phyloP scores from a whole-genome alignment of 495 filamentous ascomycete genomes.

The Filosporella fistucella region DNA sequence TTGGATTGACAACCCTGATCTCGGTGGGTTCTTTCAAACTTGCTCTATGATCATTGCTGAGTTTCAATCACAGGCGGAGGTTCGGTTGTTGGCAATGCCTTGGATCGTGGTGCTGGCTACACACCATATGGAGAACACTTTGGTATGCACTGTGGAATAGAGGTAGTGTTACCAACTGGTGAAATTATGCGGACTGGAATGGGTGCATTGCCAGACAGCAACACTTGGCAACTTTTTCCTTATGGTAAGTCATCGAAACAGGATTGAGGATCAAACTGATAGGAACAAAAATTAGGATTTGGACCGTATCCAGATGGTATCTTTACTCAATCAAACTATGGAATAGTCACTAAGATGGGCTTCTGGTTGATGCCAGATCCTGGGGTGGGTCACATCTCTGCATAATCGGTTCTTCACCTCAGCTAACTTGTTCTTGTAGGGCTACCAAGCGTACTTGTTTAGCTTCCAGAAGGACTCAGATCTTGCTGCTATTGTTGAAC shows the following conservation, averaged over 20 bases:
- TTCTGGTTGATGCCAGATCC: constrained; percentile 46
- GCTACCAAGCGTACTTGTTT: constrained; percentile 46
- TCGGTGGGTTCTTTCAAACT: too few species aligned
- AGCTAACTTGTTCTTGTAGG: too few species aligned
- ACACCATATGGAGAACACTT: constrained; percentile 42
- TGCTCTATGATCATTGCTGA: too few species aligned
- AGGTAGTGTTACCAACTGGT: constrained; percentile 44
- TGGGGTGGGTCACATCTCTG: too few species aligned
- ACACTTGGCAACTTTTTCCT: constrained; percentile 31
- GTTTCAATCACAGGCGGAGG: too few species aligned
- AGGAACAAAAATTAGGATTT: constrained; percentile 42
- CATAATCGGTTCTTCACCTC: too few species aligned
- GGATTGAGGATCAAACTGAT: too few species aligned
- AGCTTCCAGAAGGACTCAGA: constrained; percentile 47
- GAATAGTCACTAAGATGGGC: constrained; percentile 51
- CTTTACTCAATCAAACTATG: constrained; percentile 49
- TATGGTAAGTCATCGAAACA: too few species aligned
- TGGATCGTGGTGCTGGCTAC: constrained; percentile 38
- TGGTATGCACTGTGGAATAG: constrained; percentile 40
- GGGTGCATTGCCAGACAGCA: constrained; percentile 29
- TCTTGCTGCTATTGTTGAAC: too few species aligned
- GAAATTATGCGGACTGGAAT: constrained; percentile 46
- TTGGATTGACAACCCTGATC: constrained; percentile 51
- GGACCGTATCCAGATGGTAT: constrained; percentile 43
- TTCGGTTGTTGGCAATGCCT: constrained; percentile 35